Base-by-base conservation (phyloP, 2,329 filamentous ascomycete species). In the Penicillium sp. region DNA sequence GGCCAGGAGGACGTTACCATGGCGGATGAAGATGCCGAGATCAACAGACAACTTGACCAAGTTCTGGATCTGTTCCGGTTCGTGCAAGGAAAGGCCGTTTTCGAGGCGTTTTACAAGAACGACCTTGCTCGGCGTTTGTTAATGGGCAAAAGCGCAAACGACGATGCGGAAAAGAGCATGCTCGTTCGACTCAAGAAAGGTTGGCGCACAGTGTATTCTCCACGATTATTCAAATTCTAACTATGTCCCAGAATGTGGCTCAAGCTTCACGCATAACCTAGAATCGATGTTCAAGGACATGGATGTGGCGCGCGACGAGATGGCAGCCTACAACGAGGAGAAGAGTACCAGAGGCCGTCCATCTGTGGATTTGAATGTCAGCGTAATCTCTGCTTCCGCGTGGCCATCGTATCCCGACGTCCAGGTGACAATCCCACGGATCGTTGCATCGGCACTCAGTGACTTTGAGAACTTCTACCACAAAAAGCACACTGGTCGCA, bases 241-340 rank as follows among this genome's bases (percentile, higher is more conserved):
- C 38, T 43, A 53, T 20, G 29, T 35, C 29, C n/a, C 51, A 73
- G 93, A 98, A 75, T 98, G 93, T 66, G 93, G 93, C 33, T 87
- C 88, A 12, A 88, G 83, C 60, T 97, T 98, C 67, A 98, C 93
- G 0, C 91, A 95, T 66, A 98, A 98, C 63, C 78, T 99, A 0
- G 95, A 99, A 71, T 89, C 92, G 55, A 99, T 99, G 93, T 98
- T 99, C 77, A 95, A 95, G 69, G 93, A 99, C 64, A 89, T 97
- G 69, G 91, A 96, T 66, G 79, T 96, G 18, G 88, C 88, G 10
- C 87, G 87, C 53, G 93, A 97, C 61, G 92, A 97, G 66, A 95
- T 97, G 86, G 73, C 80, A n/a, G 82, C 87, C 0, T 98, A 95
- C 74, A 93, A 87, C 68, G 75, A 80, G 41, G 78, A 81, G 51